Evolutionary conservation across 257 asterid genomes (phyloP).

Genomic region (Prunella vulgaris): DNA sequence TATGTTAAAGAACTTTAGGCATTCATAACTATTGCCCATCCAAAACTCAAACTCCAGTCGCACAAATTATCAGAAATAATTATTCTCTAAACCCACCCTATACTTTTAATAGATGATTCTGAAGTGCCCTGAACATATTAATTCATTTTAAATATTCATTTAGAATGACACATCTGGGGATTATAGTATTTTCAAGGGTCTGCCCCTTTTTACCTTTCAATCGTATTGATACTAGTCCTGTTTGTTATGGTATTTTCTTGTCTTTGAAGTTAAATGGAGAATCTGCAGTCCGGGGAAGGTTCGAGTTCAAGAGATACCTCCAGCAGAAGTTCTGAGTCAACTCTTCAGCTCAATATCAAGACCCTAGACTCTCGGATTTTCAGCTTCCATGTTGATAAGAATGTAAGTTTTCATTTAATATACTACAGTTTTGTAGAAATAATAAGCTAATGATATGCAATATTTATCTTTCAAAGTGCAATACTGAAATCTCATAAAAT

Average conservation of each 20-base stretch:
- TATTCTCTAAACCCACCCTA: neutral
- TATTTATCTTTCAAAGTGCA: neutral
- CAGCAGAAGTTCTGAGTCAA: slow-evolving; percentile 44
- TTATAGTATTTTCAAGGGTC: neutral
- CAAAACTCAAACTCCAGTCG: neutral
- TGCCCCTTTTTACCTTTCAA: neutral
- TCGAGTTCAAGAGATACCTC: slow-evolving; percentile 40
- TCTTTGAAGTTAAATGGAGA: slow-evolving; percentile 49
- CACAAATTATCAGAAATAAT: neutral
- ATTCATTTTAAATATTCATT: neutral
- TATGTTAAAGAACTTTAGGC: neutral
- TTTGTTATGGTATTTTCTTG: neutral
- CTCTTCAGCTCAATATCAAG: slow-evolving; percentile 66
- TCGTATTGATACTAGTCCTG: neutral
- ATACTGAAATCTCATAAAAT: neutral
- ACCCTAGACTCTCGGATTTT: slow-evolving; percentile 62
- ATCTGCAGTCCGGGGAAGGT: slow-evolving; percentile 42
- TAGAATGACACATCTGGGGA: neutral
- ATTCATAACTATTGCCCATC: neutral
- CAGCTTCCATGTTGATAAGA: slow-evolving; percentile 53
- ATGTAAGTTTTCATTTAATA: slow-evolving; percentile 35
- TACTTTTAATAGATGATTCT: neutral
- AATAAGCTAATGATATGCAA: neutral
- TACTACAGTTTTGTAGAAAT: neutral
- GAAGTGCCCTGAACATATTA: neutral